phyloP scores from a whole-genome alignment of 78 protist genomes.

The Capsaspora owczarzaki region DNA sequence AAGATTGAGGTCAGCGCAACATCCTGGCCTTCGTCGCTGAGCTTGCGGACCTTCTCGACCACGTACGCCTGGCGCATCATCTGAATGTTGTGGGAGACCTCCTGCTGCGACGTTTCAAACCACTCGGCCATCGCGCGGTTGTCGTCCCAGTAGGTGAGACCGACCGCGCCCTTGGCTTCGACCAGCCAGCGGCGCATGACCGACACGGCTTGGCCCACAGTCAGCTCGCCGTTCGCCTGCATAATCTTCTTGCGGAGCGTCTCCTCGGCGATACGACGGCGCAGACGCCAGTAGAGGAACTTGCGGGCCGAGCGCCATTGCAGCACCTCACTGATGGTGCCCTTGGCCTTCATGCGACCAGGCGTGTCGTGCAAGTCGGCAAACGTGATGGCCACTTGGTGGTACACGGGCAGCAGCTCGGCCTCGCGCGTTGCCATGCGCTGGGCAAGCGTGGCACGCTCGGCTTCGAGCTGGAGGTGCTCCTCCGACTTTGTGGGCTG shows the following conservation, averaged over 20 bases:
- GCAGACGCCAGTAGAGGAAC: slow-evolving; percentile 64
- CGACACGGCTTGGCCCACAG: too few relatives aligned
- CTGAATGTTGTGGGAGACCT: neutral
- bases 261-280: slow-evolving; percentile 59
- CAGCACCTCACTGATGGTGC: slow-evolving; percentile 59
- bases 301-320: slow-evolving; percentile 71
- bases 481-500: too few relatives aligned
- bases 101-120: neutral
- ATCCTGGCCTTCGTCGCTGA: neutral
- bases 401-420: slow-evolving; percentile 66
- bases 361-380: slow-evolving; percentile 94
- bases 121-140: slow-evolving; percentile 1
- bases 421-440: slow-evolving; percentile 36
- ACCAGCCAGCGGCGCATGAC: neutral
- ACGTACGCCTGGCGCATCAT: neutral
- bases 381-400: slow-evolving; percentile 77
- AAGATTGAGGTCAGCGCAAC: neutral
- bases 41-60: too few relatives aligned
- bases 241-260: neutral
- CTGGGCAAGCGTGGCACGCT: neutral
- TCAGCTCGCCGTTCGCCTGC: neutral
- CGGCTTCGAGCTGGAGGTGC: slow-evolving; percentile 8
- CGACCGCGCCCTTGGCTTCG: neutral
- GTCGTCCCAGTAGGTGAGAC: neutral
- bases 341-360: slow-evolving; percentile 89